Evolutionary conservation across 352 stramenopile species (phyloP).

Genomic region (Globisporangium takayamanum): DNA sequence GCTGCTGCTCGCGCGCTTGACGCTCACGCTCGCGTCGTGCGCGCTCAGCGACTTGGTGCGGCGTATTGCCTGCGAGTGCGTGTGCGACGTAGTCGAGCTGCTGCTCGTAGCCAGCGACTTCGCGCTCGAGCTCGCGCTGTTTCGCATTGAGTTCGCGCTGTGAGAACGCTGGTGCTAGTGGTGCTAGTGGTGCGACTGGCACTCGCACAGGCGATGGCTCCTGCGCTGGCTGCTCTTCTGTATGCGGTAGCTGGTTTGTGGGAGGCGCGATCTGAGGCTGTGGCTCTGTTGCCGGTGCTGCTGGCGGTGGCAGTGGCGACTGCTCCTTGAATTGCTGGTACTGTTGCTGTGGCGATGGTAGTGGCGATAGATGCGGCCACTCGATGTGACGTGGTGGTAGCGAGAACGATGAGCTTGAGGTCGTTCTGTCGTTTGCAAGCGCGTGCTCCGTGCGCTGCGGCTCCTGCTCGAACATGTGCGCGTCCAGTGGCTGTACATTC

Average conservation of each 20-base stretch:
- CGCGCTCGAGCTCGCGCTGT: slow-evolving; percentile 26
- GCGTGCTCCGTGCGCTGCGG: not conserved
- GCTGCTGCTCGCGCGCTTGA: slow-evolving; percentile 39
- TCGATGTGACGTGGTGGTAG: not conserved
- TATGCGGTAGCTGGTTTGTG: not conserved
- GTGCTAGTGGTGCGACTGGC: not conserved
- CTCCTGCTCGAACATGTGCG: not conserved
- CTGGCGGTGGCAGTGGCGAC: not conserved
- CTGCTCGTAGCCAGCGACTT: slow-evolving; percentile 37
- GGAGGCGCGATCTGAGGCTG: slow-evolving; percentile 4
- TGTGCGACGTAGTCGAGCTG: slow-evolving; percentile 56
- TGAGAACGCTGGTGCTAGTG: slow-evolving; percentile 7
- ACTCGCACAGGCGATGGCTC: not conserved
- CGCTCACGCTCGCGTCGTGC: slow-evolving; percentile 40
- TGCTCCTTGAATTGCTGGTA: slow-evolving; percentile 5
- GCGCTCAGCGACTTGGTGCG: slow-evolving; percentile 56
- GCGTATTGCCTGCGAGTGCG: slow-evolving; percentile 52
- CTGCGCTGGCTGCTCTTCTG: not conserved
- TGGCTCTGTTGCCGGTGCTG: too few species aligned
- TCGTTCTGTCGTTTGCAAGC: not conserved
- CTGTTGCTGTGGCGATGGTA: not conserved
- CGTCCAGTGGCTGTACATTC: not conserved
- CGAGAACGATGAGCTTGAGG: not conserved
- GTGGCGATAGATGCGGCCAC: not conserved
- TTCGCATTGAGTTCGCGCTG: slow-evolving; percentile 29